Evolutionary conservation across 768 basidiomycete species (phyloP).

Genomic region (Pilatotrama ljubarskyi): DNA sequence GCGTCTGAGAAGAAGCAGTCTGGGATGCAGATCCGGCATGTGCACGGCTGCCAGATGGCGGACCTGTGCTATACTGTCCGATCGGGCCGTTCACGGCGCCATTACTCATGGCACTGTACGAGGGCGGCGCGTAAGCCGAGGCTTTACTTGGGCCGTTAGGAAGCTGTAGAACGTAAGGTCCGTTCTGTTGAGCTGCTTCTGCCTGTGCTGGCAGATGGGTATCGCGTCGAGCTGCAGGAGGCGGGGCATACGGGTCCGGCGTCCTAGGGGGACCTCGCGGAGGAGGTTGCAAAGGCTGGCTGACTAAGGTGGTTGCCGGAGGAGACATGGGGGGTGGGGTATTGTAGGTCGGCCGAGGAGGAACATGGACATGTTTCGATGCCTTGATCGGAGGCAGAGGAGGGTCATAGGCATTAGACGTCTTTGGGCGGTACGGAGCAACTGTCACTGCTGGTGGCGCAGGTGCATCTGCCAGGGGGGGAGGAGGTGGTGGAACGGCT

Average conservation of each 20-base stretch:
- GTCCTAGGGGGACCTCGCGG: slow-evolving; percentile 8
- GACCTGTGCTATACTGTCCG: neutral
- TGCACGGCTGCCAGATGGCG: neutral
- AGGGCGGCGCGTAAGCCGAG: neutral
- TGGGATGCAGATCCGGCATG: neutral
- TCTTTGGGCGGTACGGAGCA: slow-evolving; percentile 59
- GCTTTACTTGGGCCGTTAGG: neutral
- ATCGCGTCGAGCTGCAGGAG: slow-evolving; percentile 1
- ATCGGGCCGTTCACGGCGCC: neutral
- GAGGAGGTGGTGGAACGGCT: slow-evolving; percentile 20
- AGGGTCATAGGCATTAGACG: slow-evolving; percentile 75
- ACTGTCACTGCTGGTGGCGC: slow-evolving; percentile 40
- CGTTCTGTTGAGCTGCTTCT: neutral
- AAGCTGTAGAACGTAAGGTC: neutral
- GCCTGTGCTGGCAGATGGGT: neutral
- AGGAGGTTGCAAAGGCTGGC: slow-evolving; percentile 19
- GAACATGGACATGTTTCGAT: slow-evolving; percentile 31
- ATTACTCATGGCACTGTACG: neutral
- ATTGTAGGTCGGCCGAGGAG: slow-evolving; percentile 12
- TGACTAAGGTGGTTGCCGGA: neutral
- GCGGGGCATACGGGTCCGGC: neutral
- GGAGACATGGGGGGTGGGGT: slow-evolving; percentile 13
- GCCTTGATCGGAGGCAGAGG: slow-evolving; percentile 58
- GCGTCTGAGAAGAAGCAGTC: neutral
- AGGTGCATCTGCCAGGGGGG: slow-evolving; percentile 24